Evolutionary conservation across 2,329 filamentous ascomycete genomes (phyloP), one percentile per base, ranked within the genome.

Genomic region (Botrytis fabae): DNA sequence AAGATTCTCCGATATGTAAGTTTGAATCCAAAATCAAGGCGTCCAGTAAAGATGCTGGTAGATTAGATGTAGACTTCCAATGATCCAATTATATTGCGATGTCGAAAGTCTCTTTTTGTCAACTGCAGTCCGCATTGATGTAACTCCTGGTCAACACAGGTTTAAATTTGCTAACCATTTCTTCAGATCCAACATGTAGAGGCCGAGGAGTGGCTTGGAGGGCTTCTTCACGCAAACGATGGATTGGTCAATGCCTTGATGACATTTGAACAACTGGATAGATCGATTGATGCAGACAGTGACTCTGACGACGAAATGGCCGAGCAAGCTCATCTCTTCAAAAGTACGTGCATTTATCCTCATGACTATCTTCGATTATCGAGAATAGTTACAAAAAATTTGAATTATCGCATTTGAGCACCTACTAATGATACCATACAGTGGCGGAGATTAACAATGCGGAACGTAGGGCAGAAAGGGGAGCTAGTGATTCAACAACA

Each of bases 201-300:
- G 81, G 91, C 90, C 14, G 95, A 98, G 80, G 91, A 98, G 79
- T 98, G 93, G 86, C 90, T 99, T 14, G 96, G 95, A 60, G 91
- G 93, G 74, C 86, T 99, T 7, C 90, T 99, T 28, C 93, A 96
- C 79, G 95, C 95, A 76, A 98, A 99, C 79, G 96, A 99, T 79
- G 93, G 97, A 82, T 90, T 99, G n/a, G 93, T 98, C 59, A 92
- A 92, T 75, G 94, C 95, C 1, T 86, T 99, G 73, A 97, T 97
- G 89, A 93, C 94, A 0, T 99, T 94, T 80, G 95, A 98, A 82
- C 93, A 98, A 78, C 89, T 98, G 75, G 95, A 99, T 80, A 90
- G 91, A 74, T 94, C 93, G 65, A 92, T 95, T 75, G 92, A 94
- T 76, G 90, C 90, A 9, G 90, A 92, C 80, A 91, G 89, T 76